Base-by-base conservation (phyloP, 169 alveolate genomes). In the Plasmodium inui region DNA sequence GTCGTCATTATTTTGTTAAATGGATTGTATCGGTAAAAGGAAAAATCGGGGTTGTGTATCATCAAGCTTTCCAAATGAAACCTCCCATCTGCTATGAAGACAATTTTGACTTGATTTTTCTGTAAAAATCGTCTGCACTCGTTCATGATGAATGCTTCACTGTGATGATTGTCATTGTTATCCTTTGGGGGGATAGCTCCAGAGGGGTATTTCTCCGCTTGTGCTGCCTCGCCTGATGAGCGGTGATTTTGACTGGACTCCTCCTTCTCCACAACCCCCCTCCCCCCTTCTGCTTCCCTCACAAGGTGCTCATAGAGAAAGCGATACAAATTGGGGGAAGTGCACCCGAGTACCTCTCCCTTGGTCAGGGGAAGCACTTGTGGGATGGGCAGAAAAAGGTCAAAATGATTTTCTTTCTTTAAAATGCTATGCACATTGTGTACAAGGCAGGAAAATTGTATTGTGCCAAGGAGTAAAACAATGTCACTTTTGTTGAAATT, bases 31-130 rank as follows among this genome's bases (percentile, higher is more conserved):
- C 99, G 97, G 86, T 86, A 99, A 92, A 98, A 98, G 46, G 82
- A 80, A 81, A 97, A 94, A 67, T 97, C 95, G 32, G 99, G 99
- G 95, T 99, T 99, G 88, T 98, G 99, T 28, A 99, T 99, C 99
- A 99, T 98, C 32, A 99, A 98, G 89, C 99, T 97, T 96, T 99
- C 99, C 95, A 99, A 97, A 96, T 99, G 99, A 96, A 99, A 99
- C 93, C 99, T 97, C 0, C 99, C 99, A 96, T 99, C 99, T 26
- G 99, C 99, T 26, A 99, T 97, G 81, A 99, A 99, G 22, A 99
- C 94, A 57, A 96, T 94, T 73, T 79, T 95, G 50, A 83, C 88
- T 1, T 90, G 83, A 44, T 74, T 93, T 44, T 53, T 76, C 37
- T 53, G 67, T 76, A 90, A 81, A 70, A 90, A 83, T 94, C 39